Conservation (phyloP, 2,329 filamentous ascomycete genomes). For the Pyrenochaeta sp. region DNA sequence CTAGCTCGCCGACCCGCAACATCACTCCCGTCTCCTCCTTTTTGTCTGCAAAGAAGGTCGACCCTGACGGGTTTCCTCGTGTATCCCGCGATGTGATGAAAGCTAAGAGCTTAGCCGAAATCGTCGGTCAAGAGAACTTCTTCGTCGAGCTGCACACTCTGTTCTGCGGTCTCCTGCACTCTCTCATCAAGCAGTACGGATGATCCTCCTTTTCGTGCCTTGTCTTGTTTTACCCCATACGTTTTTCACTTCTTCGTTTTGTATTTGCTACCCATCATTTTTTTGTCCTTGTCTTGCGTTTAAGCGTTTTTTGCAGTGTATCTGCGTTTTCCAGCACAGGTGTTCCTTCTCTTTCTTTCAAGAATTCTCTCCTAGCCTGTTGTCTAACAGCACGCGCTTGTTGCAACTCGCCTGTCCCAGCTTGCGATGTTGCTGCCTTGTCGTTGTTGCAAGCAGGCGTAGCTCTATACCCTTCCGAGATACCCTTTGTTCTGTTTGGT, state of each 20-base stretch:
- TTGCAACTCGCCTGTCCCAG: not conserved
- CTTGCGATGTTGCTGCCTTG: not conserved
- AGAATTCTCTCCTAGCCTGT: not conserved
- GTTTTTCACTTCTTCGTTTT: slow-evolving; percentile 25
- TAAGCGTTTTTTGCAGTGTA: slow-evolving; percentile 22
- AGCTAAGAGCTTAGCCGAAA: slow-evolving; percentile 65
- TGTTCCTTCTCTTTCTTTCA: slow-evolving; percentile 5
- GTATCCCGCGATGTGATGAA: slow-evolving; percentile 61
- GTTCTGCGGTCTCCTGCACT: slow-evolving; percentile 54
- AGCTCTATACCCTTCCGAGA: slow-evolving; percentile 36
- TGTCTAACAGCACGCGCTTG: not conserved
- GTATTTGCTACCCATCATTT: slow-evolving; percentile 23
- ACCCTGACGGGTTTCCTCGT: slow-evolving; percentile 64
- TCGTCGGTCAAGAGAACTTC: slow-evolving; percentile 66
- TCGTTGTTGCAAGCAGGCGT: slow-evolving; percentile 9
- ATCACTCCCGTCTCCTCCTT: slow-evolving; percentile 67
- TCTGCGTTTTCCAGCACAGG: slow-evolving; percentile 27
- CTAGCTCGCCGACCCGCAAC: slow-evolving; percentile 50
- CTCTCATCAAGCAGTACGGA: slow-evolving; percentile 51
- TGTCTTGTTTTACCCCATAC: slow-evolving; percentile 12
- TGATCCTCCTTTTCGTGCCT: slow-evolving; percentile 14
- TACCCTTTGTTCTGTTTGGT: slow-evolving; percentile 31
- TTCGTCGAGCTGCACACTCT: slow-evolving; percentile 65
- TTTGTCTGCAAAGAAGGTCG: slow-evolving; percentile 63
- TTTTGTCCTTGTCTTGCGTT: slow-evolving; percentile 29